Percentiles rank a stretch among this genome's conserved stretches.
Conservation (phyloP, 1,139 yeast species). For the Spathaspora jeffriesii region DNA sequence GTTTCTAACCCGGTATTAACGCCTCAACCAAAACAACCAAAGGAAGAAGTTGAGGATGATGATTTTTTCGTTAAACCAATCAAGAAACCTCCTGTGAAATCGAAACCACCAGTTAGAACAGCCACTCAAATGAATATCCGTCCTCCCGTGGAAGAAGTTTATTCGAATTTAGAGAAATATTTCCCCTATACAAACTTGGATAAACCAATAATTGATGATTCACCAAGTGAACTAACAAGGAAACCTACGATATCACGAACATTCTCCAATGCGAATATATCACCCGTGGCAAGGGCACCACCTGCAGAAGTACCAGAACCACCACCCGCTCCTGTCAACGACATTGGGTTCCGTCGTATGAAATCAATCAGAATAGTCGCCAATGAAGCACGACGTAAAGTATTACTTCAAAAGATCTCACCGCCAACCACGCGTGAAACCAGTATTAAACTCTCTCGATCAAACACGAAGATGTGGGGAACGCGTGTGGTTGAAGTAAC, state of each 20-base stretch:
- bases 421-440: conserved; percentile 12
- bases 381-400: conserved; percentile 74
- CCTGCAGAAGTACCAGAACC: conserved; percentile 3
- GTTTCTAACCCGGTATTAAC: background rate
- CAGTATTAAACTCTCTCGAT: conserved; percentile 48
- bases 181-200: conserved; percentile 95
- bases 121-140: conserved; percentile 54
- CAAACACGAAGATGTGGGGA: conserved; percentile 98
- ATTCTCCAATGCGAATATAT: conserved; percentile 48
- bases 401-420: conserved; percentile 29
- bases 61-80: conserved; percentile 33
- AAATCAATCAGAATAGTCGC: conserved; percentile 93
- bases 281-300: conserved; percentile 37
- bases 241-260: conserved; percentile 46
- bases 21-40: conserved; percentile 6
- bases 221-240: conserved; percentile 22
- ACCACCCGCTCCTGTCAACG: background rate
- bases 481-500: conserved; percentile 91
- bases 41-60: conserved; percentile 24
- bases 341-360: conserved; percentile 37
- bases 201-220: conserved; percentile 85
- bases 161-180: conserved; percentile 85
- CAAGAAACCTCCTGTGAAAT: conserved; percentile 8
- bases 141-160: conserved; percentile 94
- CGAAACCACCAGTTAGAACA: conserved; percentile 2